Evolutionary conservation across 2,329 filamentous ascomycete species (phyloP), one percentile per base, ranked within the genome.

Genomic region (Aquanectria penicillioides): DNA sequence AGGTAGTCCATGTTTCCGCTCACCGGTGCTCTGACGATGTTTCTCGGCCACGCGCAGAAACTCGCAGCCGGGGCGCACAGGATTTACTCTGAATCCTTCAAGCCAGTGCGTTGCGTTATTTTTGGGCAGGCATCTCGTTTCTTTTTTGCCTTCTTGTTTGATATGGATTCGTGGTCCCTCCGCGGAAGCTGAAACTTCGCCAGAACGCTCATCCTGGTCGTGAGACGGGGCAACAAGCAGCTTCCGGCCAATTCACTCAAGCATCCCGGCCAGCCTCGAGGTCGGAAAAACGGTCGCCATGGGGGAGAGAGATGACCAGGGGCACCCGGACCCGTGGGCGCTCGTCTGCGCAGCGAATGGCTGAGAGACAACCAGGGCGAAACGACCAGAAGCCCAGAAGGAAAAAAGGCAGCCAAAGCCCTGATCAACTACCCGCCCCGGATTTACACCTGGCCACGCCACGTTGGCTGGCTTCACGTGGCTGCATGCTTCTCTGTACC

Each of bases 401-500:
- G n/a, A n/a, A n/a, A n/a, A n/a, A n/a, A n/a, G n/a, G n/a, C n/a
- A n/a, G n/a, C n/a, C n/a, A n/a, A 49, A 68, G 59, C 66, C 57
- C 59, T 64, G 67, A 67, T 69, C 67, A 62, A 59, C 38, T 63
- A 67, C 55, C 65, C 66, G 65, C 65, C 67, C 67, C 67, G 56
- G 63, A 67, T 64, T 67, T 60, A 55, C 67, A 61, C 37, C 34
- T 38, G 25, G 22, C 38, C 7, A 13, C 29, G 20, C 53, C 40
- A 48, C 48, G 50, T 47, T 38, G 28, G 28, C 41, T n/a, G n/a
- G n/a, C 36, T 38, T 53, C 43, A 38, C 38, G 48, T 57, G 51
- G 31, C 53, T 51, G 46, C 17, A 49, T 57, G 34, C 38, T 28
- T 37, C 34, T 37, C 17, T 61, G 46, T 9, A 18, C n/a, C 43